Evolutionary conservation across 768 basidiomycete species (phyloP).

Genomic region (Psilocybe sp.): DNA sequence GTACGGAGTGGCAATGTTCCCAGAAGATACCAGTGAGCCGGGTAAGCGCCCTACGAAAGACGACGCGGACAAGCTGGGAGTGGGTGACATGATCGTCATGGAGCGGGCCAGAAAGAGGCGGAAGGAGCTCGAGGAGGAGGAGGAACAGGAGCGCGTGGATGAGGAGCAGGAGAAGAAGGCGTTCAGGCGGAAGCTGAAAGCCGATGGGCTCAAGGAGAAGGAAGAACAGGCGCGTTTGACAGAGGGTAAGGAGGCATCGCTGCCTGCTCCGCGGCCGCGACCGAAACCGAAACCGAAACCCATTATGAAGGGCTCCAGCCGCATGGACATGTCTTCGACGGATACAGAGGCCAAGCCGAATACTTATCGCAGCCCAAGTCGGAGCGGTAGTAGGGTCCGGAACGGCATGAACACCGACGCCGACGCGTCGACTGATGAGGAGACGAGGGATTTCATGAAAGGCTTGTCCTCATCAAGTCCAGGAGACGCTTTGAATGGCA

Average conservation of each 20-base stretch:
- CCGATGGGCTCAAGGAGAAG: neutral
- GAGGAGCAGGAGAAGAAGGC: slow-evolving; percentile 8
- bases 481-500: slow-evolving; percentile 8
- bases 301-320: slow-evolving; percentile 17
- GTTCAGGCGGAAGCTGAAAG: slow-evolving; percentile 4
- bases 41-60: slow-evolving; percentile 23
- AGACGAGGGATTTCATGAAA: slow-evolving; percentile 12
- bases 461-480: slow-evolving; percentile 4
- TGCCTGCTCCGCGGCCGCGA: slow-evolving; percentile 7
- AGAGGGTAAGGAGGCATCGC: neutral
- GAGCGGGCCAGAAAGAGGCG: slow-evolving; percentile 50
- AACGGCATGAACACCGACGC: slow-evolving; percentile 6
- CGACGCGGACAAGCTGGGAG: slow-evolving; percentile 32
- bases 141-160: slow-evolving; percentile 6
- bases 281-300: slow-evolving; percentile 21
- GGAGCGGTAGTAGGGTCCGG: slow-evolving; percentile 10
- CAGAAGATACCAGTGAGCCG: slow-evolving; percentile 49
- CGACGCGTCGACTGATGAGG: neutral
- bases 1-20: slow-evolving; percentile 87
- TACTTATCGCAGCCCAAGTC: slow-evolving; percentile 1
- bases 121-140: slow-evolving; percentile 45
- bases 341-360: slow-evolving; percentile 4
- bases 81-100: slow-evolving; percentile 52
- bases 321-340: slow-evolving; percentile 10
- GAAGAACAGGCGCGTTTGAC: neutral